These are phyloP conservation scores for Hypoxylon lienhwacheense DNA, from an alignment of 495 filamentous ascomycete species.

Conservation along the genomic window DNA sequence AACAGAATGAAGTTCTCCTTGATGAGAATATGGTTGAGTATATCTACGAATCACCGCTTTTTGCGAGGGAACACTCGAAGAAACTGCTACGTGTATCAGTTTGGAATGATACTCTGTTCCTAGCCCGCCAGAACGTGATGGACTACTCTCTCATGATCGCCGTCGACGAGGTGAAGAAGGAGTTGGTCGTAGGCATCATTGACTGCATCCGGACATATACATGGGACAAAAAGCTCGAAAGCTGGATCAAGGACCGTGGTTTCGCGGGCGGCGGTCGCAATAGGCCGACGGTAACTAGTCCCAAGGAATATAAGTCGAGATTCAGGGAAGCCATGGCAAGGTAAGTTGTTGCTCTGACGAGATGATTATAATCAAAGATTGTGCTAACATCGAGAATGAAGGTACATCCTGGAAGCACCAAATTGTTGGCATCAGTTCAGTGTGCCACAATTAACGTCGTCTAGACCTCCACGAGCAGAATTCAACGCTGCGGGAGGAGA, in stretches of 20 bases:
- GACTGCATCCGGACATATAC: constrained; percentile 98
- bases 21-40: constrained; percentile 99
- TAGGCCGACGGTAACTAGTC: constrained; percentile 91
- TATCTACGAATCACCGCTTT: constrained; percentile 95
- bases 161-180: constrained; percentile 83
- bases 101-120: constrained; percentile 96
- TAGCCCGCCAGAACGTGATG: constrained; percentile 94
- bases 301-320: constrained; percentile 94
- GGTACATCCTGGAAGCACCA: constrained; percentile 55
- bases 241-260: constrained; percentile 96
- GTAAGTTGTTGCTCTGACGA: constrained; percentile 61
- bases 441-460: constrained; percentile 14
- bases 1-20: constrained; percentile 92
- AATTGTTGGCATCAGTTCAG: constrained; percentile 54
- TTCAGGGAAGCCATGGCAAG: constrained; percentile 96
- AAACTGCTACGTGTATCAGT: constrained; percentile 79
- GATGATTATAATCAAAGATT: neutral
- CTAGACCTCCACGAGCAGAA: constrained; percentile 23
- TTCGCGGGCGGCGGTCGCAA: constrained; percentile 84
- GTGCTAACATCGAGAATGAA: constrained; percentile 24
- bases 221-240: constrained; percentile 99
- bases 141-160: constrained; percentile 99
- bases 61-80: constrained; percentile 90
- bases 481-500: constrained; percentile 10
- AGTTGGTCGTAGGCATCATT: constrained; percentile 96